Evolutionary conservation across 495 filamentous ascomycete species (phyloP), one percentile per base, ranked within the genome.

Genomic region (Pseudomonodictys pantanalensis): DNA sequence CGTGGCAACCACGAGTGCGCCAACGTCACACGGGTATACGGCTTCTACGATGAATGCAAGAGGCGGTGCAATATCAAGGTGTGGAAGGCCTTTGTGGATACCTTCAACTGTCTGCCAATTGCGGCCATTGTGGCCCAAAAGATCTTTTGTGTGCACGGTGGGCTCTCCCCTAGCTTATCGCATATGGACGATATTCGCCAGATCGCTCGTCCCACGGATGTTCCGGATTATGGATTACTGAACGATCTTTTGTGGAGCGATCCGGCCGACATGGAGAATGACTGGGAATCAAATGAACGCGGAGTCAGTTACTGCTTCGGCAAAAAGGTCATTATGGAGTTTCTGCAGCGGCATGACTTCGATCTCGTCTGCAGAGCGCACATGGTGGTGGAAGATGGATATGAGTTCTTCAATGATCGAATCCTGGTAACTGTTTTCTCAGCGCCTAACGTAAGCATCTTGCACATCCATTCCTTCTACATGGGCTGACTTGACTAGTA

Each of bases 11-110:
- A 99, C 68, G 93, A 99, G 71, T 97, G 95, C 74, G 93, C 95
- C 69, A 99, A 97, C 67, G 95, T 99, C 33, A 99, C 93, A 17
- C 82, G 93, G 33, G 93, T 99, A 18, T 99, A 99, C 72, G 93
- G 93, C 8, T 99, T 99, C 73, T 99, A 99, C 77, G 93, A 99
- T 68, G 93, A 99, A 67, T 99, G 93, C 80, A 99, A 99, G 75
- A 82, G 93, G 65, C 81, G 93, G 56, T 96, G 91, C 76, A 97
- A 95, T 71, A 89, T 99, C 69, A 99, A 99, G 77, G 84, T 96
- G 50, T 99, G 93, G 93, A 99, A 97, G 79, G 92, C 89, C 0
- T 99, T 99, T 70, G 84, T 99, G 46, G 93, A 99, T 71, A 95
- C 90, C 15, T 99, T 99, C 79, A 99, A 99, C 71, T 88, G 84